phyloP scores from a whole-genome alignment of 257 asterid genomes.

The Penstemon eatonii region DNA sequence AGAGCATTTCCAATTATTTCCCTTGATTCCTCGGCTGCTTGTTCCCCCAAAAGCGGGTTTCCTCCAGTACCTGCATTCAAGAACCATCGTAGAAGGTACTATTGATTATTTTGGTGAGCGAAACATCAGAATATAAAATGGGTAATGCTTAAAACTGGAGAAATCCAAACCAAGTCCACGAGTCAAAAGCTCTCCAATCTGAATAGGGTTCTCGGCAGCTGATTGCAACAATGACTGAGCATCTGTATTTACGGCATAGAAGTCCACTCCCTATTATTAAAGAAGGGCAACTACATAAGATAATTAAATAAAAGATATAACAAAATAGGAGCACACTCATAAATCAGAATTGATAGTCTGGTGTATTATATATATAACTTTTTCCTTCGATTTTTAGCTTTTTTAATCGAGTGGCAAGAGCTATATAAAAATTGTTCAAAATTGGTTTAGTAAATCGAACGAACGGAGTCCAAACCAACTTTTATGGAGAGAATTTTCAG shows the following conservation, averaged over 20 bases:
- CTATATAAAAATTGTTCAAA: too few relatives aligned
- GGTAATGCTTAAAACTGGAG: slow-evolving; percentile 9
- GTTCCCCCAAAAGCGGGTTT: slow-evolving; percentile 92
- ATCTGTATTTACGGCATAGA: slow-evolving; percentile 94
- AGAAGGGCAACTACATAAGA: slow-evolving; percentile 25
- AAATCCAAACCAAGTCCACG: slow-evolving; percentile 89
- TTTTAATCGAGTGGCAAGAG: too few relatives aligned
- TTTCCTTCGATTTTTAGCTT: too few relatives aligned
- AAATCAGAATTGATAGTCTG: too few relatives aligned
- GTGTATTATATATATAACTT: too few relatives aligned
- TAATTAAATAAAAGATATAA: neutral
- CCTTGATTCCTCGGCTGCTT: slow-evolving; percentile 98
- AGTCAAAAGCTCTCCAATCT: slow-evolving; percentile 96
- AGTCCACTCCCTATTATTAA: slow-evolving; percentile 84
- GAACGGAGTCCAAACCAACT: too few relatives aligned
- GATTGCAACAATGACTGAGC: slow-evolving; percentile 91
- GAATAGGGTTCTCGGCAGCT: slow-evolving; percentile 85
- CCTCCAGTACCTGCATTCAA: slow-evolving; percentile 87
- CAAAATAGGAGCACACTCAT: neutral
- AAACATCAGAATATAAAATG: slow-evolving; percentile 6
- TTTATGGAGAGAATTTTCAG: too few relatives aligned
- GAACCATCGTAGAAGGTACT: slow-evolving; percentile 1
- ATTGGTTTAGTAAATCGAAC: too few relatives aligned
- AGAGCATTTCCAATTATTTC: slow-evolving; percentile 83
- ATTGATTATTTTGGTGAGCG: neutral